These are phyloP conservation scores for Ramaria sp. DNA, from an alignment of 768 basidiomycete genomes.

Conservation along the genomic window DNA sequence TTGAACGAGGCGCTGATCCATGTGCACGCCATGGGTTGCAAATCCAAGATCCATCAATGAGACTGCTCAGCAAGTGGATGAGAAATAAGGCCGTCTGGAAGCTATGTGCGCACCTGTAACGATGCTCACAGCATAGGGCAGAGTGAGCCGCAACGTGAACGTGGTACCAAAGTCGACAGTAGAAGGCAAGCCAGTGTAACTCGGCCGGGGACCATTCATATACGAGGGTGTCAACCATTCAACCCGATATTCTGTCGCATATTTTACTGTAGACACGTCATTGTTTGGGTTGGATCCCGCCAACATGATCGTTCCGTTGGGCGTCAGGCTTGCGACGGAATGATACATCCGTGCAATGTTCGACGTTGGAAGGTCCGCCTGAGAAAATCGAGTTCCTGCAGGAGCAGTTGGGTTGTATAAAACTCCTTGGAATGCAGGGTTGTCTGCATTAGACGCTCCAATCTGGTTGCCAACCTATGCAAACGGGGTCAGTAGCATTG, in stretches of 20 bases:
- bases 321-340: slow-evolving; percentile 19
- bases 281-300: no score
- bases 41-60: no score
- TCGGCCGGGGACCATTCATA: slow-evolving; percentile 23
- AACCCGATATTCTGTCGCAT: slow-evolving; percentile 25
- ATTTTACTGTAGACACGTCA: slow-evolving; percentile 9
- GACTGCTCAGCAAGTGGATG: neutral
- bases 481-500: slow-evolving; percentile 11
- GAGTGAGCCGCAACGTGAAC: slow-evolving; percentile 5
- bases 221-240: slow-evolving; percentile 35
- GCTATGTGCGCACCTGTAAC: slow-evolving; percentile 2
- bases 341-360: no score
- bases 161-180: neutral
- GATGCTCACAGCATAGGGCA: neutral
- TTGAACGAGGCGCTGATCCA: no score
- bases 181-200: no score
- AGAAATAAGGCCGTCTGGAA: neutral
- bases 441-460: slow-evolving; percentile 30
- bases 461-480: slow-evolving; percentile 18
- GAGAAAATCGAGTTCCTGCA: no score
- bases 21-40: no score
- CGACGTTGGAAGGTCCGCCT: no score
- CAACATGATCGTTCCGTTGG: slow-evolving; percentile 24
- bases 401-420: no score
- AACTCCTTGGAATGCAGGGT: no score